phyloP scores from a whole-genome alignment of 352 stramenopile species.

The Phytophthora crassamura region DNA sequence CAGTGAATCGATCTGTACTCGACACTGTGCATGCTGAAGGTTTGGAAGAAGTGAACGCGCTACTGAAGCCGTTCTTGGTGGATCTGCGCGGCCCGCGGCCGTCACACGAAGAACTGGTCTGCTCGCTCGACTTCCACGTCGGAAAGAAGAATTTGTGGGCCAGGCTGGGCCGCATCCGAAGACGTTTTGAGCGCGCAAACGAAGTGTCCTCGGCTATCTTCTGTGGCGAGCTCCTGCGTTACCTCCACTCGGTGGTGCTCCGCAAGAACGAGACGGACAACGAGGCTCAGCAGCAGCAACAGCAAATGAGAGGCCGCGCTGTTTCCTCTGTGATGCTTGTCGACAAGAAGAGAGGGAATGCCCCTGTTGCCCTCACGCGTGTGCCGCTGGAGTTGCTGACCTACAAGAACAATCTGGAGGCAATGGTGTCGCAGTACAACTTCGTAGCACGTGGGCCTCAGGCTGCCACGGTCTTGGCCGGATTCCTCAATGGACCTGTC shows the following conservation, averaged over 20 bases:
- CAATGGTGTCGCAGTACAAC: conserved; percentile 82
- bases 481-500: conserved; percentile 66
- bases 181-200: conserved; percentile 69
- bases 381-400: conserved; percentile 74
- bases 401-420: conserved; percentile 83
- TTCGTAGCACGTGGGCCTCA: conserved; percentile 72
- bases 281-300: conserved; percentile 54
- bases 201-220: conserved; percentile 70
- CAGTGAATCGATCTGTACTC: conserved; percentile 48
- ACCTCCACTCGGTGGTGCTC: conserved; percentile 74
- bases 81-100: conserved; percentile 51
- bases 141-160: conserved; percentile 69
- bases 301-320: conserved; percentile 49
- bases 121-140: conserved; percentile 54
- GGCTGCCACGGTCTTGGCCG: conserved; percentile 53
- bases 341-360: conserved; percentile 39
- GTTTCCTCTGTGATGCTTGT: conserved; percentile 64
- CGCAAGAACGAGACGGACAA: conserved; percentile 72
- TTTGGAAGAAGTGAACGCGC: conserved; percentile 51
- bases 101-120: conserved; percentile 45
- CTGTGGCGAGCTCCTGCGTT: conserved; percentile 68
- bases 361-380: conserved; percentile 33
- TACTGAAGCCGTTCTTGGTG: conserved; percentile 64
- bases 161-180: conserved; percentile 50
- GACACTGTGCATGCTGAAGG: conserved; percentile 58